Evolutionary conservation across 78 protist species (phyloP).

Genomic region (Chrysochromulina tobinii): DNA sequence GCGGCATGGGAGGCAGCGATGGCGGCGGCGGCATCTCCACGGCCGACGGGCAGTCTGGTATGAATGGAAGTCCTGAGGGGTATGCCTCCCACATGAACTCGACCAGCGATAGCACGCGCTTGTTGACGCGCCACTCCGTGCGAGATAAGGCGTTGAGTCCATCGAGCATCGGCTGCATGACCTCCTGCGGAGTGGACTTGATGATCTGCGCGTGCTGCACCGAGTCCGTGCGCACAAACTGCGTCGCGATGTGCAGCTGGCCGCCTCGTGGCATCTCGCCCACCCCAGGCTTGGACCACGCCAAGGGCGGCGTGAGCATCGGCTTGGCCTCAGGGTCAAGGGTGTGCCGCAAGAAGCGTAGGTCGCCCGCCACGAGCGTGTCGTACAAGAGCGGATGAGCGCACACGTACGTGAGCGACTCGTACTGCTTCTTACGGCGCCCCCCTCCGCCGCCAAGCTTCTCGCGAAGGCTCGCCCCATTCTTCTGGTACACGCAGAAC

Average conservation of each 20-base stretch:
- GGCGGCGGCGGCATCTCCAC: not conserved
- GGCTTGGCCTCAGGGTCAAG: not conserved
- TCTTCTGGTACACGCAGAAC: too few relatives aligned
- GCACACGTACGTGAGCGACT: too few relatives aligned
- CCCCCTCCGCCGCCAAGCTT: too few relatives aligned
- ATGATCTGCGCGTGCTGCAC: not conserved
- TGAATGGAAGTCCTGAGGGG: conserved; percentile 36
- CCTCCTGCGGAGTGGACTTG: not conserved
- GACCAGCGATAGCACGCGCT: not conserved
- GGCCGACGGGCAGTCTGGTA: conserved; percentile 24
- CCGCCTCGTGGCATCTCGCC: not conserved
- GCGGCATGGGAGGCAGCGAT: conserved; percentile 54
- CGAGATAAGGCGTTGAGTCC: conserved; percentile 60
- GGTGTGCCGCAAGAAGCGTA: too few relatives aligned
- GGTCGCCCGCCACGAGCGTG: too few relatives aligned
- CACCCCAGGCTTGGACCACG: not conserved
- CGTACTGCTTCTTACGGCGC: too few relatives aligned
- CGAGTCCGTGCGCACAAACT: not conserved
- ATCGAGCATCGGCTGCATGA: not conserved
- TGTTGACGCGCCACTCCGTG: conserved; percentile 78
- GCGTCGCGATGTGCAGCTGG: not conserved
- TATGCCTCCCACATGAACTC: not conserved
- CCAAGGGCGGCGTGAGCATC: not conserved
- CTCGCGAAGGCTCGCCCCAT: too few relatives aligned
- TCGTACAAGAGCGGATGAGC: too few relatives aligned